Evolutionary conservation across 805 yeast species (phyloP), one percentile per base, ranked within the genome.

Genomic region (Cyberlindnera saturnus): DNA sequence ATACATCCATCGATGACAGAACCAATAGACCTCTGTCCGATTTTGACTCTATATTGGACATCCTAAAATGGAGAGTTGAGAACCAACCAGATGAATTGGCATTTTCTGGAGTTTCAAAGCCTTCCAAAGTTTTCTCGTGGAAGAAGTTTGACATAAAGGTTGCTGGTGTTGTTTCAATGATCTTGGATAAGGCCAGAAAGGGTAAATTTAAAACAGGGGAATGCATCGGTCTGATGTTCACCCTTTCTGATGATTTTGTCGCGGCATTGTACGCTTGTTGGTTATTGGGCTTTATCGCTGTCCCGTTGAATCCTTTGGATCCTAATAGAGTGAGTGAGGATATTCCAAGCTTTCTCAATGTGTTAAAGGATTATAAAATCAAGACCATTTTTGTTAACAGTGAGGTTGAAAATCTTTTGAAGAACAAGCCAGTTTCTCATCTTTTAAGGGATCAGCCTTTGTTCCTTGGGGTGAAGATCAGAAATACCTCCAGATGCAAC

Each of bases 241-340:
- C 95, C 0, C 75, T 91, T 37, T 79, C 89, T 1, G 96, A 90
- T 44, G 98, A 93, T 48, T 91, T 78, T 56, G 77, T 83, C 5
- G 78, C 87, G 26, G 87, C 95, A 2, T 70, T 89, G 1, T 79
- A 81, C 62, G 97, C 99, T 0, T 91, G 98, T 59, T 75, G 91
- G 60, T 64, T 82, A 43, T 75, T 89, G 41, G 96, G 96, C 44
- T 57, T 88, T 5, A 73, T 86, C 3, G 87, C 93, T 1, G 72
- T 91, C 14, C 93, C 95, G 0, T 62, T 88, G 59, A 67, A 80
- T 9, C 89, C 95, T 0, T 64, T 89, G 34, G 88, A 83, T 47
- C 69, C 79, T 11, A 73, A 71, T 35, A 66, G 89, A 42, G 67
- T 82, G 8, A 80, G 75, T 4, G 96, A 86, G 53, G 97, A 91